Conservation (phyloP, 352 stramenopile genomes). For the Globisporangium camurandrum region DNA sequence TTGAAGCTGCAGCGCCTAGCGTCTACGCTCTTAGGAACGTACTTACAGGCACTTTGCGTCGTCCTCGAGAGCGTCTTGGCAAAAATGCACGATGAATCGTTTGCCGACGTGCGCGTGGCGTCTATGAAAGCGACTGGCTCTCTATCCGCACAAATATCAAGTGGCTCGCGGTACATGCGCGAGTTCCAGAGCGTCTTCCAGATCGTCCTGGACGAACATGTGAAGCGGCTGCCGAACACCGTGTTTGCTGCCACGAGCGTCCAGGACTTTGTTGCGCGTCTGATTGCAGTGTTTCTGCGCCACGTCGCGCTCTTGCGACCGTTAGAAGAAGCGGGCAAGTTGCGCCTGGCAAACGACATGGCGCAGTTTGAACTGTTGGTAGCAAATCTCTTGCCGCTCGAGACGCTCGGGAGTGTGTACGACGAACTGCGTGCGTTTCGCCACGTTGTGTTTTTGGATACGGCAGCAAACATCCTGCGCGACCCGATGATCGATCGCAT, state of each 20-base stretch:
- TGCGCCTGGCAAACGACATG: constrained; percentile 80
- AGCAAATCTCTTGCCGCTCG: constrained; percentile 49
- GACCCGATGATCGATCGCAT: constrained; percentile 77
- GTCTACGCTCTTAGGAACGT: constrained; percentile 57
- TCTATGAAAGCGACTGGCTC: constrained; percentile 15
- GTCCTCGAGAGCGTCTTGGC: constrained; percentile 56
- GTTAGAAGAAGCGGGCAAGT: constrained; percentile 67
- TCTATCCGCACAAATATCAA: constrained; percentile 9
- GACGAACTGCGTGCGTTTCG: constrained; percentile 76
- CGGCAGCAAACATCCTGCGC: constrained; percentile 40
- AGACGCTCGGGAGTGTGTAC: constrained; percentile 48
- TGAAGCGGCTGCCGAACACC: constrained; percentile 48
- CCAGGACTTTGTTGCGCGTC: constrained; percentile 53
- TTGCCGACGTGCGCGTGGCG: constrained; percentile 17
- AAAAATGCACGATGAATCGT: constrained; percentile 84
- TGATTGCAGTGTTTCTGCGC: constrained; percentile 75
- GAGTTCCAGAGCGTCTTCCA: constrained; percentile 63
- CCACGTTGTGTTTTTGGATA: constrained; percentile 77
- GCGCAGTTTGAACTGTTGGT: constrained; percentile 69
- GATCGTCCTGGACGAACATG: constrained; percentile 67
- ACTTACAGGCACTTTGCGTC: constrained; percentile 53
- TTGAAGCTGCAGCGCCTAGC: constrained; percentile 46
- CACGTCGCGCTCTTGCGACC: constrained; percentile 67
- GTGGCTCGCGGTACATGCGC: constrained; percentile 68
- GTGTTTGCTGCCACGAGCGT: constrained; percentile 46